phyloP scores from a whole-genome alignment of 73 alveolate species.

The Tetrahymena malaccensis region DNA sequence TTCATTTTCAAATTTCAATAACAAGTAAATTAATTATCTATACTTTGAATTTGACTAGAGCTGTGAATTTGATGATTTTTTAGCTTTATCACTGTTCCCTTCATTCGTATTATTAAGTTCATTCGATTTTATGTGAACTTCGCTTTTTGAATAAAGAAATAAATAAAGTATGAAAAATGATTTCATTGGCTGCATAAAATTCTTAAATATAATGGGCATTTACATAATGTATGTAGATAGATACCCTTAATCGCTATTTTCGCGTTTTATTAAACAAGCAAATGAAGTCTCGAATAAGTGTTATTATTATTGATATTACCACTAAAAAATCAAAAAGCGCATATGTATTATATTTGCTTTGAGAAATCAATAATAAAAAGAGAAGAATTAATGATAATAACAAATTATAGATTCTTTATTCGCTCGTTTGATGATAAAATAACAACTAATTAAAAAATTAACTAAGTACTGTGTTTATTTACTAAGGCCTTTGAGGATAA shows the following conservation, averaged over 20 bases:
- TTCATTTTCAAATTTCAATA: too few species aligned
- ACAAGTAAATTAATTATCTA: neutral
- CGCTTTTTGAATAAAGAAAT: neutral
- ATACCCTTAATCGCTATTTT: neutral
- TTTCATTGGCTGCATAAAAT: neutral
- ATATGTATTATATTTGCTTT: too few species aligned
- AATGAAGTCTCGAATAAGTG: neutral
- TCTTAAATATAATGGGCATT: neutral
- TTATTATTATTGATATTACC: neutral
- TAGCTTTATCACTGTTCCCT: neutral
- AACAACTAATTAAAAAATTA: neutral
- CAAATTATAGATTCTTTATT: neutral
- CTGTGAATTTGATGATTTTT: neutral
- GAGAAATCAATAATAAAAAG: neutral
- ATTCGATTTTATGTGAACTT: neutral
- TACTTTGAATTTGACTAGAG: neutral
- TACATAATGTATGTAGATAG: neutral
- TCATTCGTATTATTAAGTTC: neutral
- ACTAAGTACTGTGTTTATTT: neutral
- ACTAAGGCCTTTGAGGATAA: neutral
- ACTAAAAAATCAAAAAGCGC: neutral
- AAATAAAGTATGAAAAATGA: neutral
- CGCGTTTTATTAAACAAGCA: neutral
- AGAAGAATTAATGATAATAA: neutral
- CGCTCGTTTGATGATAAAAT: neutral